A percentile compares a stretch with the other conserved stretches of the same genome.
Conservation (phyloP, 176 grass and related monocot genomes). For the Oryza glaberrima region DNA sequence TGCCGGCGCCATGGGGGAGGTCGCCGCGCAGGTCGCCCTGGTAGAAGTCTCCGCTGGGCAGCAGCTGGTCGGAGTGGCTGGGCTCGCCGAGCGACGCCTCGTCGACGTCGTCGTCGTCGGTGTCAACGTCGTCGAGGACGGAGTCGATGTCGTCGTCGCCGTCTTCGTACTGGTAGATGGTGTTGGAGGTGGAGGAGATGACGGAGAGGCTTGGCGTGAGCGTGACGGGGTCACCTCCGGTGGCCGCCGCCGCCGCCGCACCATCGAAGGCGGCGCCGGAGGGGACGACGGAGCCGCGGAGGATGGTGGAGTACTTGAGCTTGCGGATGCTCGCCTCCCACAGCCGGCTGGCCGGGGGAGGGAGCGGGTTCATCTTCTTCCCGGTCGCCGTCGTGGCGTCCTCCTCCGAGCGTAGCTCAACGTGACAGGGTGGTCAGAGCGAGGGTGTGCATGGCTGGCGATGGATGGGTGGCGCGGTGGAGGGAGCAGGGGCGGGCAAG, state of each 20-base stretch:
- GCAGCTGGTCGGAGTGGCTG: constrained; percentile 55
- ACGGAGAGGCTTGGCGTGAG: constrained; percentile 9
- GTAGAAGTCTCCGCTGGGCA: constrained; percentile 69
- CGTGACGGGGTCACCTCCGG: neutral
- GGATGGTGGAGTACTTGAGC: constrained; percentile 52
- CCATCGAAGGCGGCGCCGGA: neutral
- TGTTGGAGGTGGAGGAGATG: constrained; percentile 35
- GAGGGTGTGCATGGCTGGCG: constrained; percentile 2
- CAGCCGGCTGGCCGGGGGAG: constrained; percentile 47
- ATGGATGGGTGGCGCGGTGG: neutral
- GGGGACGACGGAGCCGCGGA: constrained; percentile 29
- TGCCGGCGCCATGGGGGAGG: constrained; percentile 62
- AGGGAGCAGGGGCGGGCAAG: neutral
- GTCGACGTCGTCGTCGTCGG: neutral
- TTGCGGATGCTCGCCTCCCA: constrained; percentile 66
- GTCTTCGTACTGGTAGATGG: constrained; percentile 46
- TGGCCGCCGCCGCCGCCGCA: neutral
- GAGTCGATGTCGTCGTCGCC: neutral
- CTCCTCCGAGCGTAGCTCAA: neutral
- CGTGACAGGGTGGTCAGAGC: neutral
- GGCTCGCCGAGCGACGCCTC: constrained; percentile 29
- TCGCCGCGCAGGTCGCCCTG: constrained; percentile 52
- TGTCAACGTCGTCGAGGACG: constrained; percentile 1
- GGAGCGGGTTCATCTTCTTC: constrained; percentile 50
- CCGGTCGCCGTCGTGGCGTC: constrained; percentile 7